Conservation (phyloP, 1,139 yeast species). For the Yamadazyma sp. region DNA sequence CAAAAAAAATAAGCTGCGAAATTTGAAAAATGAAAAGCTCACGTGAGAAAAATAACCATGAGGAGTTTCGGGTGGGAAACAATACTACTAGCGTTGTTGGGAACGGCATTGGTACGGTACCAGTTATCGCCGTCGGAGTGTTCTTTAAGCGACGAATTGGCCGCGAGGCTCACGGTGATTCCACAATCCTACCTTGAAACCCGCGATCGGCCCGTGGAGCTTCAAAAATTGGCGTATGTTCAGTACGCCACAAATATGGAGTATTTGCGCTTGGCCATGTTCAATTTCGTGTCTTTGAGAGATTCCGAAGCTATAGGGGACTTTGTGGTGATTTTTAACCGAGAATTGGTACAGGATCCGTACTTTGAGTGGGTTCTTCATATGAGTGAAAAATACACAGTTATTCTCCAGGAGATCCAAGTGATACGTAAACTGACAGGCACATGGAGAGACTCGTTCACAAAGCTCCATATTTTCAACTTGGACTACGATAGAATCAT, state of each 20-base stretch:
- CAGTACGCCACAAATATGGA: conserved; percentile 38
- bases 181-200: neutral
- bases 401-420: conserved; percentile 4
- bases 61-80: neutral
- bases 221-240: conserved; percentile 20
- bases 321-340: conserved; percentile 28
- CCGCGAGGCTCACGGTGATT: neutral
- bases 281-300: conserved; percentile 27
- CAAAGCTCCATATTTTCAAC: conserved; percentile 54
- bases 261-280: conserved; percentile 33
- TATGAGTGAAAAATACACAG: neutral
- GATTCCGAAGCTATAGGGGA: conserved; percentile 23
- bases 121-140: neutral
- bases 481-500: conserved; percentile 43
- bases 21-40: no score
- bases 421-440: conserved; percentile 2
- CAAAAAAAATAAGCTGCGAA: no score
- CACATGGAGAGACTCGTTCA: conserved; percentile 52
- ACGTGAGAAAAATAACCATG: no score
- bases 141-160: neutral
- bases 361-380: neutral
- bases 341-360: conserved; percentile 12
- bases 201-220: neutral
- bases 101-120: neutral
- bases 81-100: neutral